Evolutionary conservation across 2,329 filamentous ascomycete genomes (phyloP).

Genomic region (Claviceps cyperi): DNA sequence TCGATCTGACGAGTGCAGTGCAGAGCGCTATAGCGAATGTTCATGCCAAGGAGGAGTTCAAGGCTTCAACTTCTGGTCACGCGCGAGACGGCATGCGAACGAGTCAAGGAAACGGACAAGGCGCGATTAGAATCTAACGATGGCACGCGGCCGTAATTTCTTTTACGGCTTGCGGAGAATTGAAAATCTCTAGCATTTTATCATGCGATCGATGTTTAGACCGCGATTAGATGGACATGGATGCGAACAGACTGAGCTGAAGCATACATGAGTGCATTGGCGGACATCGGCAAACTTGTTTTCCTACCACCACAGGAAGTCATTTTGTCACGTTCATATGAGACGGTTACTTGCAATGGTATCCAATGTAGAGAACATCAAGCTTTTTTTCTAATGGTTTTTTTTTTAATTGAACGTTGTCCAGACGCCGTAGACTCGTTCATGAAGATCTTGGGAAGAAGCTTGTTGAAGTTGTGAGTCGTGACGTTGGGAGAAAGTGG

Average conservation of each 20-base stretch:
- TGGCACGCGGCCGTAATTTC: neutral
- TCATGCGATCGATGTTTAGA: too few relatives aligned
- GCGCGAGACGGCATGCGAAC: neutral
- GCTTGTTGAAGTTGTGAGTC: too few relatives aligned
- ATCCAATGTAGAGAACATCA: too few relatives aligned
- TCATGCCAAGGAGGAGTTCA: slow-evolving; percentile 34
- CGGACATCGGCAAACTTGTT: too few relatives aligned
- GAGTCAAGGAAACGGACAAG: neutral
- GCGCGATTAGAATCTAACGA: neutral
- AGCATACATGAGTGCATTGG: too few relatives aligned
- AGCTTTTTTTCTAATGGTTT: too few relatives aligned
- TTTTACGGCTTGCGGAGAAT: neutral
- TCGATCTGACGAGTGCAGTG: slow-evolving; percentile 78
- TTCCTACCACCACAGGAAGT: too few relatives aligned
- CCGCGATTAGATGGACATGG: neutral
- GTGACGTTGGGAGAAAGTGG: too few relatives aligned
- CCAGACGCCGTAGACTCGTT: neutral
- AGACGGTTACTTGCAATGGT: too few relatives aligned
- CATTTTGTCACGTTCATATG: too few relatives aligned
- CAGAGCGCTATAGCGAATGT: slow-evolving; percentile 77
- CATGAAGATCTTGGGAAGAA: too few relatives aligned
- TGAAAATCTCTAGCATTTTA: neutral
- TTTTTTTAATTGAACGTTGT: neutral
- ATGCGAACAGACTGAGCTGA: neutral
- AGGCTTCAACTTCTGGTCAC: neutral